These are phyloP conservation scores for Stereum hirsutum DNA, from an alignment of 1,284 basidiomycete genomes.

Conservation along the genomic window DNA sequence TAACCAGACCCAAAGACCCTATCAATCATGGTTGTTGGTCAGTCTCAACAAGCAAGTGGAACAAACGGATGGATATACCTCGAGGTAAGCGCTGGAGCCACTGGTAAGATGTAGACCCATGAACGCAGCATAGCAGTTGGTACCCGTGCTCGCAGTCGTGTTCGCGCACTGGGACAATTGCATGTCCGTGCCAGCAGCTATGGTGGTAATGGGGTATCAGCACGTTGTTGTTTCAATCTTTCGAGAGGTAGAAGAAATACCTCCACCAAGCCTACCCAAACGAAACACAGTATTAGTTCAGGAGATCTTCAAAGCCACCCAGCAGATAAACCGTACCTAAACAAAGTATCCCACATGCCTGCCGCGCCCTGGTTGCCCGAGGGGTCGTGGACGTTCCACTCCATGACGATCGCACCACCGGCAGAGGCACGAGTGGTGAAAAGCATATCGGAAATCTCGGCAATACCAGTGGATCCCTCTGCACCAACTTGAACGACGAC, in stretches of 20 bases:
- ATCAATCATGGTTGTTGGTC: constrained; percentile 3
- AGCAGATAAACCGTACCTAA: constrained; percentile 33
- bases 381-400: constrained; percentile 64
- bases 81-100: constrained; percentile 48
- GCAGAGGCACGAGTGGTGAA: constrained; percentile 49
- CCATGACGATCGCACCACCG: constrained; percentile 59
- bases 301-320: constrained; percentile 14
- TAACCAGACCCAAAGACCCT: constrained; percentile 75
- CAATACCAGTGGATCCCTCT: constrained; percentile 36
- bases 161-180: constrained; percentile 36
- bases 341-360: constrained; percentile 68
- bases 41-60: neutral
- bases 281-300: too few relatives aligned
- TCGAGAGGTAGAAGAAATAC: constrained; percentile 19
- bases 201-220: too few relatives aligned
- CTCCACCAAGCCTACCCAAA: constrained; percentile 28
- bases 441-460: constrained; percentile 56
- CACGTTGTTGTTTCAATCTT: too few relatives aligned
- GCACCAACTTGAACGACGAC: constrained; percentile 50
- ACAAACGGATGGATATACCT: constrained; percentile 24
- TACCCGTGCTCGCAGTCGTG: constrained; percentile 25
- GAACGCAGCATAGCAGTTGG: constrained; percentile 48
- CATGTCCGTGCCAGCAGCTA: constrained; percentile 49
- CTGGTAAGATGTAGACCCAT: constrained; percentile 54
- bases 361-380: constrained; percentile 46